These are phyloP conservation scores for Penicillium sclerotiorum DNA, from an alignment of 2,329 filamentous ascomycete species.

Conservation along the genomic window DNA sequence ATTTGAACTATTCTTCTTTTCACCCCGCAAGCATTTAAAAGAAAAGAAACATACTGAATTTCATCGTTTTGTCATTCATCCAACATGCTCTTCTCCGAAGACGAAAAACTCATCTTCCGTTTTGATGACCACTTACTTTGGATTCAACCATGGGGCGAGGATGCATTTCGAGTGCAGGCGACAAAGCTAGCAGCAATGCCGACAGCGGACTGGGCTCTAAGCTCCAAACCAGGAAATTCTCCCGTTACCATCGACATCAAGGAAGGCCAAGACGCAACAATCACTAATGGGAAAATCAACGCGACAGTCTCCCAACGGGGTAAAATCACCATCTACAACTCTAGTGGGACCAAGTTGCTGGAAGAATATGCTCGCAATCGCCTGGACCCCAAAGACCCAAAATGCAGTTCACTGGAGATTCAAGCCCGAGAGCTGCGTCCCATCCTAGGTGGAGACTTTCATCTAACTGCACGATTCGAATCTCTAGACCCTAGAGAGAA, in stretches of 20 bases:
- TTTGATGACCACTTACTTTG: constrained; percentile 43
- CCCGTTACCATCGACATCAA: constrained; percentile 19
- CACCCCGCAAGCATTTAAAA: no score
- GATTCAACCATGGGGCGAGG: constrained; percentile 43
- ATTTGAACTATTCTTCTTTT: no score
- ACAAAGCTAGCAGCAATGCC: constrained; percentile 42
- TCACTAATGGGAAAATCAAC: constrained; percentile 54
- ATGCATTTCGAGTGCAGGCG: constrained; percentile 42
- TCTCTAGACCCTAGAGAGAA: constrained; percentile 58
- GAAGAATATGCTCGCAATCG: constrained; percentile 59
- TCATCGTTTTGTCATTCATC: no score
- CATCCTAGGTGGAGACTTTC: constrained; percentile 57
- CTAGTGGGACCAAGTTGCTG: constrained; percentile 47
- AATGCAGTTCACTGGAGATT: constrained; percentile 60
- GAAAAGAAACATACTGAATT: no score
- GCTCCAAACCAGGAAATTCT: constrained; percentile 19
- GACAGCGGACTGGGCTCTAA: constrained; percentile 40
- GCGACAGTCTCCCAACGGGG: constrained; percentile 52
- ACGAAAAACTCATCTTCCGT: constrained; percentile 37
- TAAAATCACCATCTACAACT: constrained; percentile 54
- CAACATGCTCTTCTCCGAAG: constrained; percentile 38
- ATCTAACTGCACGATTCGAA: constrained; percentile 63
- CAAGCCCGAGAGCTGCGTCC: constrained; percentile 62
- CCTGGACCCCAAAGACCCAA: constrained; percentile 57
- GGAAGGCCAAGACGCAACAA: constrained; percentile 36